Conservation (phyloP, 2,329 filamentous ascomycete genomes). For the Bipolaris oryzae region DNA sequence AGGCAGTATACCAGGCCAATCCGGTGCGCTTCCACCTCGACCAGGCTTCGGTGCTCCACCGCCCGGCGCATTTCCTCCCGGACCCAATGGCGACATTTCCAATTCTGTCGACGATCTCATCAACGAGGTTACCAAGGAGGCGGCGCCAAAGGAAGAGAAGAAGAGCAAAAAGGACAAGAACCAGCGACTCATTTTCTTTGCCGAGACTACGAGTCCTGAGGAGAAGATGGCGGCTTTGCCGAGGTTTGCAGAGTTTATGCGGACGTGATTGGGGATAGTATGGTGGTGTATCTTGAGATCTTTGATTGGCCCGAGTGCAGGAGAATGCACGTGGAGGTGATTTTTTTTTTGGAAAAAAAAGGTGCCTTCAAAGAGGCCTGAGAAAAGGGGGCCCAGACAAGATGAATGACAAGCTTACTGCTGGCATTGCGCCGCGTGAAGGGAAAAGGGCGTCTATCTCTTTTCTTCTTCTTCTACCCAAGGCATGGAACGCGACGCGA, state of each 20-base stretch:
- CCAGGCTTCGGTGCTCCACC: conserved; percentile 48
- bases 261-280: conserved; percentile 20
- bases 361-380: too few relatives aligned
- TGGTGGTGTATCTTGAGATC: not conserved
- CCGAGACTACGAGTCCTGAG: conserved; percentile 80
- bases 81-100: conserved; percentile 32
- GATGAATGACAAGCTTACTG: too few relatives aligned
- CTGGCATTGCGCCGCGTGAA: too few relatives aligned
- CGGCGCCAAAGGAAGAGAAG: conserved; percentile 42
- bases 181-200: conserved; percentile 77
- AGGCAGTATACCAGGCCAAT: conserved; percentile 42
- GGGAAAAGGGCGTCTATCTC: too few relatives aligned
- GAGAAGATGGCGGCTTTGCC: conserved; percentile 84
- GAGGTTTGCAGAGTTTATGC: conserved; percentile 65
- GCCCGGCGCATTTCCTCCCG: conserved; percentile 22
- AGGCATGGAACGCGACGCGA: too few relatives aligned
- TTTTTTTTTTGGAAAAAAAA: too few relatives aligned
- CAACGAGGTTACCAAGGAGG: conserved; percentile 55
- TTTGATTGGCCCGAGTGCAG: not conserved
- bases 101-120: conserved; percentile 60
- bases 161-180: conserved; percentile 69
- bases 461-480: too few relatives aligned
- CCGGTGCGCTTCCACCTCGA: conserved; percentile 37
- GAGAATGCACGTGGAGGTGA: too few relatives aligned
- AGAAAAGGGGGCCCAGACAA: too few relatives aligned